These are phyloP conservation scores for Penicillium subrubescens DNA, from an alignment of 495 filamentous ascomycete species.

Conservation along the genomic window DNA sequence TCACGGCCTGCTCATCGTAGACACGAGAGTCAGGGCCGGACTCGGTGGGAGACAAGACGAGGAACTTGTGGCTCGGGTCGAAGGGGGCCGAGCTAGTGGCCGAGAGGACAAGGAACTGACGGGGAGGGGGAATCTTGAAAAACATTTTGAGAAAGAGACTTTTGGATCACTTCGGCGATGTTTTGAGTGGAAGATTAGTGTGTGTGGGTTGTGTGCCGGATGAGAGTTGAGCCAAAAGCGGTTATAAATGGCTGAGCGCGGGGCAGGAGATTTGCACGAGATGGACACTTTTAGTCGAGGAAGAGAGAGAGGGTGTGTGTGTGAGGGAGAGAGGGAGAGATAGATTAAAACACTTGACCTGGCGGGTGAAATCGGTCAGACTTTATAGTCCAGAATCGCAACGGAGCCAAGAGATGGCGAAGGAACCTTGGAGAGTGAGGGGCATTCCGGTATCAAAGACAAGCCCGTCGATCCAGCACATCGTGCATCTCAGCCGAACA, in stretches of 20 bases:
- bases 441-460: constrained; percentile 29
- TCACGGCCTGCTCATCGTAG: constrained; percentile 28
- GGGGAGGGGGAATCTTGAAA: constrained; percentile 35
- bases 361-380: constrained; percentile 27
- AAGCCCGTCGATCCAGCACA: constrained; percentile 37
- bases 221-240: not conserved
- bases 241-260: constrained; percentile 10
- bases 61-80: constrained; percentile 32
- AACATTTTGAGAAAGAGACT: constrained; percentile 33
- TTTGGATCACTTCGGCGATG: not conserved
- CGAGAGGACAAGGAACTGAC: constrained; percentile 41
- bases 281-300: not conserved
- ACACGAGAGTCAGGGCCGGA: constrained; percentile 34
- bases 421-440: constrained; percentile 28
- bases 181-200: not conserved
- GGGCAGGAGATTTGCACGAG: constrained; percentile 1
- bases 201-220: not conserved
- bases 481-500: constrained; percentile 27
- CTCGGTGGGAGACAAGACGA: constrained; percentile 41
- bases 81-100: constrained; percentile 22
- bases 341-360: too few species aligned
- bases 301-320: not conserved
- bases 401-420: constrained; percentile 22
- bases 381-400: constrained; percentile 35
- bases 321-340: not conserved